Percentiles rank a stretch among this genome's conserved stretches.
Evolutionary conservation across 2,329 filamentous ascomycete species (phyloP).

Genomic region (Mollisia scopiformis): DNA sequence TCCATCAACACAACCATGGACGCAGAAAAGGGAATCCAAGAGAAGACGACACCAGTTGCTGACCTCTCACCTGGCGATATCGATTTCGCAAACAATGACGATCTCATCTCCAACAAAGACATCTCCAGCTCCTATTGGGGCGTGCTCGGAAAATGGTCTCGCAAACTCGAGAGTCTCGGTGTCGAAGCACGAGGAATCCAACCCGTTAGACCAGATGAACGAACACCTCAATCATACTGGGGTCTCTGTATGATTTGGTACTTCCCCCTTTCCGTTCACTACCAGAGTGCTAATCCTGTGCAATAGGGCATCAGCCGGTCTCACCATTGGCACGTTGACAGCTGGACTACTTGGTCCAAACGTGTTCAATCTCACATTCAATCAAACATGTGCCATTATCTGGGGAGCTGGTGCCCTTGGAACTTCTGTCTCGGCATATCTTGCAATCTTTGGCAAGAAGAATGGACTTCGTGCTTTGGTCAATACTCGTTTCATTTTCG

Average conservation of each 20-base stretch:
- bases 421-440: background rate
- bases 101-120: background rate
- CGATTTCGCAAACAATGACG: background rate
- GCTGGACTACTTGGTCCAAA: conserved; percentile 7
- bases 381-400: conserved; percentile 1
- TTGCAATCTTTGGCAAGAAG: background rate
- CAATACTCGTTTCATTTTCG: background rate
- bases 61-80: background rate
- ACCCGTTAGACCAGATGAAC: conserved; percentile 1
- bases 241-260: conserved; percentile 5
- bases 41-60: background rate
- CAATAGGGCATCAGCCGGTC: conserved; percentile 1
- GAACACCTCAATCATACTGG: conserved; percentile 4
- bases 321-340: background rate
- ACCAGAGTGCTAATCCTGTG: background rate
- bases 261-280: background rate
- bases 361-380: conserved; percentile 9
- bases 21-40: background rate
- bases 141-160: background rate
- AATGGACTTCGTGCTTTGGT: background rate
- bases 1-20: background rate
- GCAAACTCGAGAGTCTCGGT: conserved; percentile 3
- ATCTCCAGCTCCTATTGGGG: background rate
- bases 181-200: conserved; percentile 12
- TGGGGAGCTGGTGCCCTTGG: background rate